These are phyloP conservation scores for Plantago elongata DNA, from an alignment of 257 asterid species.

Conservation along the genomic window DNA sequence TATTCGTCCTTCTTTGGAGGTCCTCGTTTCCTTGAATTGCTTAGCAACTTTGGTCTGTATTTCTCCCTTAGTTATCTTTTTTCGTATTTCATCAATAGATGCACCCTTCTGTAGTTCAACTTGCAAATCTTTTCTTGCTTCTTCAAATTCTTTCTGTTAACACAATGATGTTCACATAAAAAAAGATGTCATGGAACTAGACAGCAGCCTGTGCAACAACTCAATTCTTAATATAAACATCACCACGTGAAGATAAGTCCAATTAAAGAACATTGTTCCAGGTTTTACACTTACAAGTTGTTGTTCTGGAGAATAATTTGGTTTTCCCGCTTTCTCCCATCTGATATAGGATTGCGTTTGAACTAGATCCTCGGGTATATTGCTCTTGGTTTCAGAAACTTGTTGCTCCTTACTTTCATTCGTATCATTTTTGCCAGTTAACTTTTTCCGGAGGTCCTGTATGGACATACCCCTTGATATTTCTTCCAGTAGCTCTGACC, in stretches of 20 bases:
- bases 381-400: conserved; percentile 42
- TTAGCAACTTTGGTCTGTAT: conserved; percentile 55
- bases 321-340: conserved; percentile 95
- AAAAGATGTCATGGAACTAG: not conserved
- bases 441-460: conserved; percentile 62
- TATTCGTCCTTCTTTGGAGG: conserved; percentile 43
- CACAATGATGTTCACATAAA: conserved; percentile 19
- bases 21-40: conserved; percentile 32
- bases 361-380: conserved; percentile 66
- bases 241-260: conserved; percentile 6
- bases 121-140: conserved; percentile 79
- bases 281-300: conserved; percentile 57
- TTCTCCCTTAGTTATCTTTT: conserved; percentile 64
- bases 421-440: conserved; percentile 43
- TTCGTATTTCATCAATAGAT: conserved; percentile 54
- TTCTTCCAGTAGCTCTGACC: conserved; percentile 81
- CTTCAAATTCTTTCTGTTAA: conserved; percentile 81
- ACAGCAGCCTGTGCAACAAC: conserved; percentile 5
- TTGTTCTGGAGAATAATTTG: conserved; percentile 65
- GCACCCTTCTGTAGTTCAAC: conserved; percentile 66
- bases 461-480: conserved; percentile 67
- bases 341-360: conserved; percentile 72
- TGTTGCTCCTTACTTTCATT: conserved; percentile 36
- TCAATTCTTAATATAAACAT: too few relatives aligned
- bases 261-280: conserved; percentile 10